Evolutionary conservation across 108 stramenopile genomes (phyloP).

Genomic region (Pseudonitzschia multiseries): DNA sequence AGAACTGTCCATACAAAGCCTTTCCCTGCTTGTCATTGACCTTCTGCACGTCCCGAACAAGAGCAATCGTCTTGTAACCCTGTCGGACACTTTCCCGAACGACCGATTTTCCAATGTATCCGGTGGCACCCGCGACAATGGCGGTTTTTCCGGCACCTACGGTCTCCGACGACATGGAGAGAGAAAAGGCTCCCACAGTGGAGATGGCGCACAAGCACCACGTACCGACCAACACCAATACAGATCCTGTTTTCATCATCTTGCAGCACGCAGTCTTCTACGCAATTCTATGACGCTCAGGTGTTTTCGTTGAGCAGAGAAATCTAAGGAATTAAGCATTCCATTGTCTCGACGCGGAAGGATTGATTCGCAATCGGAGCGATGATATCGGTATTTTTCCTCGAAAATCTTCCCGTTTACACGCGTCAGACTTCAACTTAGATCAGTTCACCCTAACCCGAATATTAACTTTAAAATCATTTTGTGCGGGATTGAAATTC

Average conservation of each 20-base stretch:
- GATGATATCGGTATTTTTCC: not conserved
- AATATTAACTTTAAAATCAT: not conserved
- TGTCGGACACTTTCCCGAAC: slow-evolving; percentile 82
- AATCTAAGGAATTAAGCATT: not conserved
- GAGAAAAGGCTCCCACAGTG: not conserved
- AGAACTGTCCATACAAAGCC: slow-evolving; percentile 41
- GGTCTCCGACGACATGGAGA: slow-evolving; percentile 5
- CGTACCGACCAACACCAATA: not conserved
- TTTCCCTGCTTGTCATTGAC: slow-evolving; percentile 33
- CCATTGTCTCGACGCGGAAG: not conserved
- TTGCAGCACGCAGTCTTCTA: not conserved
- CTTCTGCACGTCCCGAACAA: slow-evolving; percentile 59
- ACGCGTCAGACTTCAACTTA: slow-evolving; percentile 11
- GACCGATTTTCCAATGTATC: slow-evolving; percentile 84
- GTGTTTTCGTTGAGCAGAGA: not conserved
- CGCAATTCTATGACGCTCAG: not conserved
- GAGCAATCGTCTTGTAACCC: slow-evolving; percentile 82
- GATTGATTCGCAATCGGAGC: not conserved
- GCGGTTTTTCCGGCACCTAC: slow-evolving; percentile 13
- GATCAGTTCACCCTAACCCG: not conserved
- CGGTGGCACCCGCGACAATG: slow-evolving; percentile 83
- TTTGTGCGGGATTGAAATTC: not conserved
- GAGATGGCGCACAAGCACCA: not conserved
- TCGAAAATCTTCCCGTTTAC: slow-evolving; percentile 2
- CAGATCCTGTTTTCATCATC: not conserved